Percentiles rank a stretch among this genome's conserved stretches.
Evolutionary conservation across 179 eudicot species (phyloP).

Genomic region (Spinacia oleracea): DNA sequence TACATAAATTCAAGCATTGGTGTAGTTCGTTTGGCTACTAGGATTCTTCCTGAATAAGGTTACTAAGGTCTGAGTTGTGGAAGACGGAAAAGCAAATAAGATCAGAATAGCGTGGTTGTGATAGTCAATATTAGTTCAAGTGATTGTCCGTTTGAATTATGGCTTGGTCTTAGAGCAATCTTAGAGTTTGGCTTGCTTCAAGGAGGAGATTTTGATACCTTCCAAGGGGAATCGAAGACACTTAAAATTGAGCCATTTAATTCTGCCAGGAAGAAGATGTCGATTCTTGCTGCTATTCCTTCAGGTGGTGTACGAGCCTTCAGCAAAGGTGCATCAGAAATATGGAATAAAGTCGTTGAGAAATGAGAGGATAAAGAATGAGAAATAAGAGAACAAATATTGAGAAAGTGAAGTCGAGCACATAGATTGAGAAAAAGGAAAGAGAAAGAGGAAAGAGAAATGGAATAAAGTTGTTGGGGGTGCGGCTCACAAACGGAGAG

Average conservation of each 20-base stretch:
- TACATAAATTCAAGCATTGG: background rate
- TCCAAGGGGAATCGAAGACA: constrained; percentile 34
- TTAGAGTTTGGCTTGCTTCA: constrained; percentile 63
- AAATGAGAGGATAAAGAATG: too few species aligned
- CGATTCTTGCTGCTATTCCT: constrained; percentile 52
- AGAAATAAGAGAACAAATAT: too few species aligned
- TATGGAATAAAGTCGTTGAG: too few species aligned
- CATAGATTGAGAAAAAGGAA: too few species aligned
- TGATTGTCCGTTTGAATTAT: too few species aligned
- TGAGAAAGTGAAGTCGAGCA: too few species aligned
- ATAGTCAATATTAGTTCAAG: too few species aligned
- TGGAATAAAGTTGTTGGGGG: too few species aligned
- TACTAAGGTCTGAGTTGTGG: background rate
- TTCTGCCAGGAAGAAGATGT: constrained; percentile 73
- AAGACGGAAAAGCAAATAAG: background rate
- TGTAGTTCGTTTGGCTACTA: background rate
- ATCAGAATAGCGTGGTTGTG: background rate
- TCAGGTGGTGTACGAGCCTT: constrained; percentile 49
- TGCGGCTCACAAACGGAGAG: too few species aligned
- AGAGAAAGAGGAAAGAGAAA: too few species aligned
- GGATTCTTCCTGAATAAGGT: background rate
- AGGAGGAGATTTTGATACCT: constrained; percentile 36
- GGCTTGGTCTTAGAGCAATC: too few species aligned
- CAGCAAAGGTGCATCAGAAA: constrained; percentile 83
- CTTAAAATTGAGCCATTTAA: constrained; percentile 78